phyloP scores from a whole-genome alignment of 2,329 filamentous ascomycete genomes.

The Hymenotorrendiella dingleyae region DNA sequence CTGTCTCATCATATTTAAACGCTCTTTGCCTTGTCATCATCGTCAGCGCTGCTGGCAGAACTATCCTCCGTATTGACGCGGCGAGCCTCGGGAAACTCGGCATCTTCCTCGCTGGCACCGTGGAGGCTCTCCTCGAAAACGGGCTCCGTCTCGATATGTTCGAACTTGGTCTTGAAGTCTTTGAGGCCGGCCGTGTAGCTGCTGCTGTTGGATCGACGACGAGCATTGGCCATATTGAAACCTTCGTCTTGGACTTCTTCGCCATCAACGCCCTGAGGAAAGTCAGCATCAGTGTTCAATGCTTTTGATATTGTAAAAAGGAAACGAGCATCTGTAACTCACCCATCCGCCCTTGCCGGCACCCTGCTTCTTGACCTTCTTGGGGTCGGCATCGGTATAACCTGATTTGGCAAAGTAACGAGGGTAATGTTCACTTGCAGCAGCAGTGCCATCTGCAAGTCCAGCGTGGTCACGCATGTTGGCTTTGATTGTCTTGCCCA shows the following conservation, averaged over 20 bases:
- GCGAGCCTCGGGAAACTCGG: conserved; percentile 20
- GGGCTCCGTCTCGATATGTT: conserved; percentile 80
- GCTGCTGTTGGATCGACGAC: conserved; percentile 90
- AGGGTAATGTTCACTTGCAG: conserved; percentile 65
- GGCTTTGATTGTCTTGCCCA: conserved; percentile 97
- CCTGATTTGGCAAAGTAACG: conserved; percentile 91
- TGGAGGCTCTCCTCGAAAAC: conserved; percentile 86
- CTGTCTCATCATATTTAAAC: conserved; percentile 12
- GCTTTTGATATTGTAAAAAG: neutral
- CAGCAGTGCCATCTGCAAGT: conserved; percentile 65
- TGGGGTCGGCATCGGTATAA: conserved; percentile 73
- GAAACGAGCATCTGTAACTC: conserved; percentile 33
- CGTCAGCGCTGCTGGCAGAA: conserved; percentile 28
- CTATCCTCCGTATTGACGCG: conserved; percentile 30
- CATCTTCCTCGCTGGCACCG: conserved; percentile 43
- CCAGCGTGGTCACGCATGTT: conserved; percentile 85
- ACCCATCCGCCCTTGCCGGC: conserved; percentile 94
- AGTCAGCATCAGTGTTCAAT: conserved; percentile 22
- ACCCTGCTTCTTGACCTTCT: conserved; percentile 95
- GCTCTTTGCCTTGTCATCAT: conserved; percentile 39
- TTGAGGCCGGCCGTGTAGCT: conserved; percentile 62
- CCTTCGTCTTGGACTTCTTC: conserved; percentile 79
- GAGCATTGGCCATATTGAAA: conserved; percentile 78
- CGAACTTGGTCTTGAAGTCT: conserved; percentile 95
- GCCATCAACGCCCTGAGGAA: conserved; percentile 65